Base-by-base conservation (phyloP, 768 basidiomycete genomes). In the Dendrothele bispora region DNA sequence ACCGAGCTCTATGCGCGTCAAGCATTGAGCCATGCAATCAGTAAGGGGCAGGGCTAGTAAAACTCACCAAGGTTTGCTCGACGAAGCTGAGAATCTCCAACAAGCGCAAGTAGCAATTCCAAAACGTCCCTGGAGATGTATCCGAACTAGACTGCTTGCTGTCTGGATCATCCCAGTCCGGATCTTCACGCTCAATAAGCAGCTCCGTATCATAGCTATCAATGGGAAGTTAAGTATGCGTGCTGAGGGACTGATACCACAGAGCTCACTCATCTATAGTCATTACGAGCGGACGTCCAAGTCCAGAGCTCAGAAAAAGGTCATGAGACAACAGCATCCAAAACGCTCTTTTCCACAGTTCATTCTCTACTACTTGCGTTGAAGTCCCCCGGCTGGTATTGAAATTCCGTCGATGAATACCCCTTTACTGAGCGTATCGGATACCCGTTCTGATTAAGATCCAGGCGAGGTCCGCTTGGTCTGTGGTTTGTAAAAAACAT, bases 331-430 rank as follows among this genome's bases (percentile, higher is more conserved):
- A 24, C 11, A 37, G 63, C 15, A 54, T 79, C 83, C 84, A 84
- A 54, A 83, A 83, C 7, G 77, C 79, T 17, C 84, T 76, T 58
- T 86, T 87, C 80, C 86, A 88, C 17, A 86, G 71, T 60, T 92
- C 88, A 45, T 84, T 75, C 52, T 89, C 84, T 6, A 71, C 66
- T 15, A 68, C 74, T 7, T 70, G 72, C 7, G 60, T 60, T 49
- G 17, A n/a, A n/a, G n/a, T n/a, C n/a, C n/a, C n/a, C n/a, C n/a
- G n/a, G n/a, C n/a, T 59, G 43, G 50, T 64, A 21, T 60, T 50
- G 7, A 59, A 52, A 41, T 64, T 67, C 22, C 76, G 65, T 42
- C 70, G 61, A 61, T 92, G 91, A 1, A 80, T 84, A 24, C 91
- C 83, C 30, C 88, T 78, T 52, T 91, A 88, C 60, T 90, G 83